phyloP scores from a whole-genome alignment of 2,329 filamentous ascomycete species.

The Arthrobotrys pseudoclavata region DNA sequence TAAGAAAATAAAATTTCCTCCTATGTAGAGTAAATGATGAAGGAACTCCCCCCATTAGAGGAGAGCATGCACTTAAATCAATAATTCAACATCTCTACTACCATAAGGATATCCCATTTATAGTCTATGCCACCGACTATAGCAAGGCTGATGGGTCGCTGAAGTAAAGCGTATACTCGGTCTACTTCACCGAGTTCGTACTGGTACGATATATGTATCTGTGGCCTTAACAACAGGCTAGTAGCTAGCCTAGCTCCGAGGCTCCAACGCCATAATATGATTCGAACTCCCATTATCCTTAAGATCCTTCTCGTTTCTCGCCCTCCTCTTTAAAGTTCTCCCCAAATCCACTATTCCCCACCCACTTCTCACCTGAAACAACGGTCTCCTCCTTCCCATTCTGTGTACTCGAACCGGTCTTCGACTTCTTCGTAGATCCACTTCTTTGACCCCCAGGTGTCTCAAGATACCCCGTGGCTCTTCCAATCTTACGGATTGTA shows the following conservation, averaged over 20 bases:
- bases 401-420: neutral
- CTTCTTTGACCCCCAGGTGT: neutral
- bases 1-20: no score
- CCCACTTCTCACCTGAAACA: neutral
- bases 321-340: neutral
- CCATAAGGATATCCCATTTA: neutral
- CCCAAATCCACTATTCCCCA: neutral
- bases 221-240: neutral
- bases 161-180: no score
- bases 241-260: no score
- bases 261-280: no score
- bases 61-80: neutral
- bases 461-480: slow-evolving; percentile 42
- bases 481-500: slow-evolving; percentile 32
- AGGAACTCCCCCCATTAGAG: neutral
- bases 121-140: neutral
- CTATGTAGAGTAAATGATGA: no score
- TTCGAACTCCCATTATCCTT: no score
- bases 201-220: neutral
- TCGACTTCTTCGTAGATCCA: neutral
- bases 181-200: no score
- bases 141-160: neutral
- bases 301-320: neutral
- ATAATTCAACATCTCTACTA: neutral
- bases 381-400: neutral